Evolutionary conservation across 306 rosid genomes (phyloP).

Genomic region (Luffa acutangula): DNA sequence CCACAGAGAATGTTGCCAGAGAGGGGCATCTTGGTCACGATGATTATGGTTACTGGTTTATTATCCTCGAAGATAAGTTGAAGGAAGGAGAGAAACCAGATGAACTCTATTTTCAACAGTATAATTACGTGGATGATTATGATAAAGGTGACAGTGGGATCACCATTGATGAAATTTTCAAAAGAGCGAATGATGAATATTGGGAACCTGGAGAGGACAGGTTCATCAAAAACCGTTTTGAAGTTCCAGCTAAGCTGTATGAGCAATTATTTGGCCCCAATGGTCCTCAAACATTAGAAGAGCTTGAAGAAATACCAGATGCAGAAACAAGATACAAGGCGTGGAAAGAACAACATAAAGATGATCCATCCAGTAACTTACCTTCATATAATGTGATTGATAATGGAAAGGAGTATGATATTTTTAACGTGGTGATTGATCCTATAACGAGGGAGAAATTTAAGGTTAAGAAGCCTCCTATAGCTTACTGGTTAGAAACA

Average conservation of each 20-base stretch:
- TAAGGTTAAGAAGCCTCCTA: conserved; percentile 58
- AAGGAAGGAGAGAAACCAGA: conserved; percentile 81
- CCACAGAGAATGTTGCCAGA: conserved; percentile 79
- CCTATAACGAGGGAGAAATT: conserved; percentile 54
- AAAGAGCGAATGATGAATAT: conserved; percentile 71
- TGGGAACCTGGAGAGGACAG: conserved; percentile 98
- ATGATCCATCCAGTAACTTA: conserved; percentile 32
- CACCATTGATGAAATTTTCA: conserved; percentile 62
- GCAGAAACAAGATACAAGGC: conserved; percentile 83
- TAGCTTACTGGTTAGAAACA: conserved; percentile 80
- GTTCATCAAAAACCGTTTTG: conserved; percentile 57
- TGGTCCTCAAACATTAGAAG: conserved; percentile 87
- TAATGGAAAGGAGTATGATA: conserved; percentile 72
- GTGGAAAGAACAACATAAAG: conserved; percentile 66
- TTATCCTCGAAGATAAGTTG: conserved; percentile 80
- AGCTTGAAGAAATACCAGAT: conserved; percentile 68
- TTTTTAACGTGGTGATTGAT: conserved; percentile 53
- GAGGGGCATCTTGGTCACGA: conserved; percentile 88
- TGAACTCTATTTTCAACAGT: conserved; percentile 85
- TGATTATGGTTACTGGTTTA: conserved; percentile 94
- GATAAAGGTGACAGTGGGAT: conserved; percentile 96
- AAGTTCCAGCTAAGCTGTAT: conserved; percentile 71
- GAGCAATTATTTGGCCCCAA: conserved; percentile 95
- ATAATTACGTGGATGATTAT: conserved; percentile 77
- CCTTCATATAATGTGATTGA: conserved; percentile 66